A percentile compares a stretch with the other conserved stretches of the same genome.
phyloP scores from a whole-genome alignment of 495 filamentous ascomycete species.

The Penicillium manginii region DNA sequence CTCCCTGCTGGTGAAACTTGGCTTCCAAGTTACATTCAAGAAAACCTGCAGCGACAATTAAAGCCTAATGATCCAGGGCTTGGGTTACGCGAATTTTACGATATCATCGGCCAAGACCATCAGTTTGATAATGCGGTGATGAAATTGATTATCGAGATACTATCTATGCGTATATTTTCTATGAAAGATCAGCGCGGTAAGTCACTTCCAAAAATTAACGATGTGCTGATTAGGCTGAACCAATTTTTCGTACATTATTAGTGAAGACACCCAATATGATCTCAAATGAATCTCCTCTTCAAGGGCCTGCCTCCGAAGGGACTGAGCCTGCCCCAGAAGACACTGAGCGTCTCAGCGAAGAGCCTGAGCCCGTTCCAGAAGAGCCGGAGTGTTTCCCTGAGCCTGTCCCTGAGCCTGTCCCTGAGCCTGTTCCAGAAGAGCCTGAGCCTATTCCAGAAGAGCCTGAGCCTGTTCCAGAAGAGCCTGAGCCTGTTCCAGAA shows the following conservation, averaged over 20 bases:
- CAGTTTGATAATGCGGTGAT: constrained; percentile 17
- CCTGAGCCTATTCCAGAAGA: constrained; percentile 8
- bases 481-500: not conserved
- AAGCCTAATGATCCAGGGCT: constrained; percentile 5
- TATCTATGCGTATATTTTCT: constrained; percentile 16
- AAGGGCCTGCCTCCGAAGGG: constrained; percentile 6
- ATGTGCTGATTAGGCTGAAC: constrained; percentile 7
- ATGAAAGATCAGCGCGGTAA: constrained; percentile 12
- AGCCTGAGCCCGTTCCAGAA: not conserved
- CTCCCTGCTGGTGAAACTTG: constrained; percentile 14
- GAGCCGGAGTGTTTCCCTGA: constrained; percentile 2
- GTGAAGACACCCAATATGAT: constrained; percentile 10
- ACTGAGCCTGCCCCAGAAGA: constrained; percentile 6
- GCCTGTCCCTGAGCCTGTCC: not conserved
- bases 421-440: constrained; percentile 10
- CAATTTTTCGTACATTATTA: constrained; percentile 4
- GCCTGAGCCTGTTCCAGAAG: not conserved
- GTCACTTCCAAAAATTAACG: constrained; percentile 4
- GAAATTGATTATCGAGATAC: constrained; percentile 17
- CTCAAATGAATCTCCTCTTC: constrained; percentile 9
- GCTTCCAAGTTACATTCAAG: constrained; percentile 18
- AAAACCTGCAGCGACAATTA: constrained; percentile 10
- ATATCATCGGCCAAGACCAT: constrained; percentile 11
- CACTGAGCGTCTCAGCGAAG: constrained; percentile 6
- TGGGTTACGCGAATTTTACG: constrained; percentile 7